These are phyloP conservation scores for Petrea volubilis DNA, from an alignment of 257 asterid species.

Conservation along the genomic window DNA sequence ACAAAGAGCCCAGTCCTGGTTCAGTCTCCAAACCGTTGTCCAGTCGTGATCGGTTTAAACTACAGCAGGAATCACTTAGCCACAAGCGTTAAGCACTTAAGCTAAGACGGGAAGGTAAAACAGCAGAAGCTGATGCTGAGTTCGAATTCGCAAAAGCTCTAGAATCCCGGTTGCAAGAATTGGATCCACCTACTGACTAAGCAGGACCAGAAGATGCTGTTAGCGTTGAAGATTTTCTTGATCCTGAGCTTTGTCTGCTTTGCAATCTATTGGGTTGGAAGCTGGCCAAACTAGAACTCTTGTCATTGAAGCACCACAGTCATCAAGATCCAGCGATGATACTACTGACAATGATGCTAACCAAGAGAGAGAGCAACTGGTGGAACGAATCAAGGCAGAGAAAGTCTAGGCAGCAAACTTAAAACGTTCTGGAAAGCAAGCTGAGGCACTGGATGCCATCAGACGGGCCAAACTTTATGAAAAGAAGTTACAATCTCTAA, in stretches of 20 bases:
- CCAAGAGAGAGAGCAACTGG: constrained; percentile 57
- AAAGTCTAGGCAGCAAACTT: constrained; percentile 74
- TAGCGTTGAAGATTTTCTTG: constrained; percentile 77
- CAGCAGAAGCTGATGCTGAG: constrained; percentile 81
- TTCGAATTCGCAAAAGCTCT: constrained; percentile 75
- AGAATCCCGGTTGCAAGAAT: constrained; percentile 51
- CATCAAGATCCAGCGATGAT: constrained; percentile 23
- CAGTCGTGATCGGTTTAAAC: constrained; percentile 72
- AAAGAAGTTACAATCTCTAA: constrained; percentile 71
- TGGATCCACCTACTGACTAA: not conserved
- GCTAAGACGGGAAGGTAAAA: constrained; percentile 83
- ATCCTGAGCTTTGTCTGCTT: constrained; percentile 88
- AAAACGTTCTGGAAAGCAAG: constrained; percentile 86
- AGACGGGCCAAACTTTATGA: constrained; percentile 73
- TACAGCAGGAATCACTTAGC: constrained; percentile 80
- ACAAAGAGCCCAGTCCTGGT: constrained; percentile 52
- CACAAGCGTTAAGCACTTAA: constrained; percentile 85
- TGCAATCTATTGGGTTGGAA: constrained; percentile 72
- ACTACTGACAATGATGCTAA: constrained; percentile 27
- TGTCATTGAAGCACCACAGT: constrained; percentile 32
- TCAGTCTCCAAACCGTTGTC: constrained; percentile 65
- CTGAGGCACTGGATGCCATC: constrained; percentile 82
- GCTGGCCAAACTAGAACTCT: constrained; percentile 32
- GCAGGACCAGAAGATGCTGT: constrained; percentile 43
- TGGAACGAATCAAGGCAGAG: constrained; percentile 70